A percentile compares a stretch with the other conserved stretches of the same genome.
Conservation (phyloP, 2,329 filamentous ascomycete species). For the Dactylellina haptotyla region DNA sequence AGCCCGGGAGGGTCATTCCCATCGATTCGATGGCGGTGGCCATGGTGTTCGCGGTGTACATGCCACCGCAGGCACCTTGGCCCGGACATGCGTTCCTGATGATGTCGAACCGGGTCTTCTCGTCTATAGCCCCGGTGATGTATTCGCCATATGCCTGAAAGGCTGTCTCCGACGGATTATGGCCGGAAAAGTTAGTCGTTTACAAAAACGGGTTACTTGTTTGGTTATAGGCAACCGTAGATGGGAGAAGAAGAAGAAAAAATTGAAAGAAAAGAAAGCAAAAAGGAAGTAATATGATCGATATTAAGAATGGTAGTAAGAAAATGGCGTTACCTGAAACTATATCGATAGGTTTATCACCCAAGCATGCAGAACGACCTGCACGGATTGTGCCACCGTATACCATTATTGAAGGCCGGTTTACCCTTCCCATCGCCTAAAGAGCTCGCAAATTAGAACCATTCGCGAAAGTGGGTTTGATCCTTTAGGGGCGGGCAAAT, state of each 20-base stretch:
- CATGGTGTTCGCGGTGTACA: conserved; percentile 83
- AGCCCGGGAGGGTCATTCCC: conserved; percentile 83
- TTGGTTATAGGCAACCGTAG: background rate
- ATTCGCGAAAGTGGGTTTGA: conserved; percentile 54
- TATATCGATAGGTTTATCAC: conserved; percentile 83
- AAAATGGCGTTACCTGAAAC: conserved; percentile 69
- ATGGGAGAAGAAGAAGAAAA: no score
- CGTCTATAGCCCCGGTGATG: conserved; percentile 80
- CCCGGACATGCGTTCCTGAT: conserved; percentile 91
- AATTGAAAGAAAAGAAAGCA: background rate
- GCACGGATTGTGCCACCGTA: conserved; percentile 95
- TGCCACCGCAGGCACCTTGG: conserved; percentile 83
- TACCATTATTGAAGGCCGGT: conserved; percentile 95
- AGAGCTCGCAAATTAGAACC: conserved; percentile 63
- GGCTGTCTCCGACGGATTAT: conserved; percentile 63
- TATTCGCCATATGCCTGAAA: conserved; percentile 99
- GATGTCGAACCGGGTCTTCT: conserved; percentile 92
- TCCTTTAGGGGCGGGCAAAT: background rate
- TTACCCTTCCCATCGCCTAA: conserved; percentile 88
- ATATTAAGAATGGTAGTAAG: background rate
- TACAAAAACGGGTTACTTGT: background rate
- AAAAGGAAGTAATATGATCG: background rate
- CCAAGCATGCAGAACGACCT: conserved; percentile 80
- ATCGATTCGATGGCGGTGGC: conserved; percentile 77
- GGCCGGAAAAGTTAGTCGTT: background rate